phyloP scores from a whole-genome alignment of 1,284 basidiomycete genomes.

The Trametes sp. region DNA sequence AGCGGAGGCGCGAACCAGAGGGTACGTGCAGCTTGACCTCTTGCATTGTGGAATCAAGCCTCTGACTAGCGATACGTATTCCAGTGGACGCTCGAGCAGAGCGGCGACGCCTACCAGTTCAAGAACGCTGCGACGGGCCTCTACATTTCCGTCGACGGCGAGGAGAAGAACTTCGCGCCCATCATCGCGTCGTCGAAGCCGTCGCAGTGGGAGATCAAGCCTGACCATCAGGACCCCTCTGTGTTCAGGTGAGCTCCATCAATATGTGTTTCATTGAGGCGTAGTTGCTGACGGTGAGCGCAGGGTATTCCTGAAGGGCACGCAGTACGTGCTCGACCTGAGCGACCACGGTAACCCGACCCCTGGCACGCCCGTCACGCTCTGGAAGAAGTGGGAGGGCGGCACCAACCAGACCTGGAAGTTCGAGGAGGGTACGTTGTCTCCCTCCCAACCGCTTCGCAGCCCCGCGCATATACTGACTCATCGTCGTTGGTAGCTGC shows the following conservation, averaged over 20 bases:
- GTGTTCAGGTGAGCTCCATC: constrained; percentile 20
- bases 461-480: not conserved
- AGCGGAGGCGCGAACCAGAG: constrained; percentile 56
- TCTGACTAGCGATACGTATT: not conserved
- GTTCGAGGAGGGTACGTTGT: constrained; percentile 35
- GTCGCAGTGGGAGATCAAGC: constrained; percentile 36
- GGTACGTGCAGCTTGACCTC: constrained; percentile 43
- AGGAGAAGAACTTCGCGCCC: constrained; percentile 42
- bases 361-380: constrained; percentile 35
- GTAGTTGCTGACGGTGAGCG: not conserved
- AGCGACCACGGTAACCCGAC: constrained; percentile 38
- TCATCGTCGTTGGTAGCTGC: not conserved
- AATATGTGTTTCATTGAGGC: not conserved
- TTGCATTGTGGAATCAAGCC: not conserved
- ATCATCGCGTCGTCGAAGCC: constrained; percentile 44
- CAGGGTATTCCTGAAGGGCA: constrained; percentile 35
- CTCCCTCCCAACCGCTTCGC: too few species aligned
- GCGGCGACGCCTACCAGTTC: constrained; percentile 46
- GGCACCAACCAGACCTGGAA: constrained; percentile 39
- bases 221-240: constrained; percentile 26
- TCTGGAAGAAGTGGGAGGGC: constrained; percentile 38
- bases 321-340: constrained; percentile 35
- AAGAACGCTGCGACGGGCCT: constrained; percentile 45
- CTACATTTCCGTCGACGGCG: constrained; percentile 47
- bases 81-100: constrained; percentile 55